Base-by-base conservation (phyloP, 495 filamentous ascomycete genomes). In the Haplographium delicatum region DNA sequence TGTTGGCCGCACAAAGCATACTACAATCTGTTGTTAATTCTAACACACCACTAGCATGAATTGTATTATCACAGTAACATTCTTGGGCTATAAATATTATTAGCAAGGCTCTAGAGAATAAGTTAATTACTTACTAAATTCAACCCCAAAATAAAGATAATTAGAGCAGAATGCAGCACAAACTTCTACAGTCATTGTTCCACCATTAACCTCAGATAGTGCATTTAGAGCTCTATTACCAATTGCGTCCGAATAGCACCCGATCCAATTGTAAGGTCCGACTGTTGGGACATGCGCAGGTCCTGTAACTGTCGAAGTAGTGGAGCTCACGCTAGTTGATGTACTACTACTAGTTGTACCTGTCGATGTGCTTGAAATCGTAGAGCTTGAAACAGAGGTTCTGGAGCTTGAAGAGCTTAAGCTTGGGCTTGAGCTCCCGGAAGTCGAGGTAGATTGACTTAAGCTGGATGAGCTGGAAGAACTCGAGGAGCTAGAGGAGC, bases 1-100 rank as follows among this genome's bases (percentile, higher is more conserved):
- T 43, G 54, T 82, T 74, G 26, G 80, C 82, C 5, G 71, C 63
- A 54, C 82, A 85, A 23, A 58, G 50, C 41, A 79, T 65, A 56
- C 71, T 72, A 62, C 82, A 84, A 45, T 84, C 81, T 26, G 70
- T 68, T 11, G 53, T 62, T 0, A 62, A 58, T 15, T 60, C 23
- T 13, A 61, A 56, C 3, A 50, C 40, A 24, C 20, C 30, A 11
- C 15, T 41, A 20, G 23, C 34, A 11, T 28, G 20, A 16, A 54
- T 9, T 1, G 27, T 40, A 22, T 57, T 49, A 26, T 47, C 57
- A 37, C 57, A 60, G 38, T 55, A 72, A 53, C 72, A 52, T n/a
- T n/a, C n/a, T n/a, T n/a, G n/a, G n/a, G n/a, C n/a, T n/a, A n/a
- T n/a, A n/a, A n/a, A n/a, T n/a, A n/a, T n/a, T n/a, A n/a, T n/a